phyloP scores from a whole-genome alignment of 805 yeast genomes.

The Yamadazyma sp. region DNA sequence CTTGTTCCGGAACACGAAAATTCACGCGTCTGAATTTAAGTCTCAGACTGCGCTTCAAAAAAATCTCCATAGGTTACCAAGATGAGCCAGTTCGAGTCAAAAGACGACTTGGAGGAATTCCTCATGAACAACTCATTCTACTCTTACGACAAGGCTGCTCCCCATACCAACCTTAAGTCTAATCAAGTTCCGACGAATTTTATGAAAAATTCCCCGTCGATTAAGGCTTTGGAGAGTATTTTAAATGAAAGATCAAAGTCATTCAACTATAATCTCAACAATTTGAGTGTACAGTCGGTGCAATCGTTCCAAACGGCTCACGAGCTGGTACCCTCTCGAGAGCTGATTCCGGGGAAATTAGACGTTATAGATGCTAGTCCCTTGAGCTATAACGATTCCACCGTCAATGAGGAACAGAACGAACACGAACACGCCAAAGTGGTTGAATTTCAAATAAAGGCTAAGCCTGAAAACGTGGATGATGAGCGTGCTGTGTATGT shows the following conservation, averaged over 20 bases:
- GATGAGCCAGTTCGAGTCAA: slow-evolving; percentile 10
- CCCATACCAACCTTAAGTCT: slow-evolving; percentile 13
- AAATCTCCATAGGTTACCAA: too few species aligned
- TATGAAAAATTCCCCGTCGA: slow-evolving; percentile 41
- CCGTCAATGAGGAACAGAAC: slow-evolving; percentile 14
- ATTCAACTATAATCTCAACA: slow-evolving; percentile 15
- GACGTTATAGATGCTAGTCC: slow-evolving; percentile 11
- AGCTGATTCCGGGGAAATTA: slow-evolving; percentile 1
- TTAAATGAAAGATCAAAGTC: slow-evolving; percentile 24
- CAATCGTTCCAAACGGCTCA: slow-evolving; percentile 17
- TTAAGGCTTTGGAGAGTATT: slow-evolving; percentile 40
- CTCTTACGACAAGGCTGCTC: slow-evolving; percentile 18
- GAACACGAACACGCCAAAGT: slow-evolving; percentile 1
- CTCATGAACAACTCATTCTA: slow-evolving; percentile 35
- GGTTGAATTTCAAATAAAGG: neutral
- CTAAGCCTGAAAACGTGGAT: neutral
- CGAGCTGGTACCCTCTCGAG: slow-evolving; percentile 4
- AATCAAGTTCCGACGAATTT: slow-evolving; percentile 25
- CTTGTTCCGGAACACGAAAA: neutral
- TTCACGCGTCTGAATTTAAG: slow-evolving; percentile 9
- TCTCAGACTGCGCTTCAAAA: too few species aligned
- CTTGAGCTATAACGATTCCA: slow-evolving; percentile 14
- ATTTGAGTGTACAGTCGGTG: slow-evolving; percentile 10
- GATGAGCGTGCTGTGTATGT: slow-evolving; percentile 5
- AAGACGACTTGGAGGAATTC: slow-evolving; percentile 26